A percentile compares a stretch with the other conserved stretches of the same genome.
phyloP scores from a whole-genome alignment of 2,329 filamentous ascomycete genomes.

The Lachnellula cervina region DNA sequence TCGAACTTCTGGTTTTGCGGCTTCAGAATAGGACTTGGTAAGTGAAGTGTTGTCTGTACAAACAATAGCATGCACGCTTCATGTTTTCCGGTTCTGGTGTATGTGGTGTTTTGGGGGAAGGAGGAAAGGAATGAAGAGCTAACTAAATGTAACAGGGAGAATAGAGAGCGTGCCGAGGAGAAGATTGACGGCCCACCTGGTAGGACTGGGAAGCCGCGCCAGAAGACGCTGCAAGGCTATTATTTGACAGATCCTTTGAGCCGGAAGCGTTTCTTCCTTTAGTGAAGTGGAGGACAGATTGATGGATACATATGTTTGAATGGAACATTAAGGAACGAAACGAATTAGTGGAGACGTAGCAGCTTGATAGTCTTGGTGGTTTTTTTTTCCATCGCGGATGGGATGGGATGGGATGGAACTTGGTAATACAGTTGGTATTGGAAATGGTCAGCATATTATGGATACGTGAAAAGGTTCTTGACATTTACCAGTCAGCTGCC shows the following conservation, averaged over 20 bases:
- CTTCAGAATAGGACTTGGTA: not conserved
- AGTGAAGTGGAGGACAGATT: not conserved
- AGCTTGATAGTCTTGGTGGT: too few species aligned
- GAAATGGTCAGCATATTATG: too few species aligned
- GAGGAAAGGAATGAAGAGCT: too few species aligned
- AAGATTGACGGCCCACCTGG: not conserved
- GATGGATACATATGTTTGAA: too few species aligned
- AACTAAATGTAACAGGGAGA: not conserved
- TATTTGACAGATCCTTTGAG: not conserved
- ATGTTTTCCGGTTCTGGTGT: not conserved
- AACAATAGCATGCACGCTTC: not conserved
- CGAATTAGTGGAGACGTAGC: too few species aligned
- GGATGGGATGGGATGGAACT: too few species aligned
- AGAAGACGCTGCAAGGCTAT: not conserved
- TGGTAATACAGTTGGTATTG: too few species aligned
- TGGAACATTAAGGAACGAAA: too few species aligned
- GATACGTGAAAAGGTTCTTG: too few species aligned
- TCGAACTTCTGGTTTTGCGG: not conserved
- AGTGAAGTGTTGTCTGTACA: not conserved
- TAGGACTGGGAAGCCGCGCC: not conserved
- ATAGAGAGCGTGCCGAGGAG: not conserved
- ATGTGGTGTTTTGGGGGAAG: too few species aligned
- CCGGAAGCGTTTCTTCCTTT: not conserved
- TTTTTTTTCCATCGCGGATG: too few species aligned
- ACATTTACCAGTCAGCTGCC: too few species aligned